Percentiles rank a stretch among this genome's conserved stretches.
phyloP scores from a whole-genome alignment of 176 grass and related monocot genomes.

The Stipa capillata region DNA sequence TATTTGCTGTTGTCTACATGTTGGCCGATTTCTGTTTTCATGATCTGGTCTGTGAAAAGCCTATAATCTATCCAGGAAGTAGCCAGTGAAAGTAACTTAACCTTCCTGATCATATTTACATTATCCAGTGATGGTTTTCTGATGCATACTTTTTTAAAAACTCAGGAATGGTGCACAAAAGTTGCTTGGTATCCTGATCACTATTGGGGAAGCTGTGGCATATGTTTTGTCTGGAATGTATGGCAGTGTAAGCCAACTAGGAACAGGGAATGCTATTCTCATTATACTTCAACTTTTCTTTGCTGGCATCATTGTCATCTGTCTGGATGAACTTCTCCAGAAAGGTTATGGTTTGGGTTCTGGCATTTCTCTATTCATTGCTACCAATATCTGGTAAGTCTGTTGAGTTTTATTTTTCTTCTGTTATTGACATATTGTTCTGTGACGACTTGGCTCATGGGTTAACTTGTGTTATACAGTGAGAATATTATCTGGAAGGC shows the following conservation, averaged over 20 bases:
- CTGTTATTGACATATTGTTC: neutral
- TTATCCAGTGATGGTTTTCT: neutral
- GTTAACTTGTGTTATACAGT: constrained; percentile 31
- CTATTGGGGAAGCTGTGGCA: constrained; percentile 89
- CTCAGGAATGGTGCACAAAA: constrained; percentile 88
- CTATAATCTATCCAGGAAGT: neutral
- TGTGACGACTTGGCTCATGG: neutral
- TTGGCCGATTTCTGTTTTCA: neutral
- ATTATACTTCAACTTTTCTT: constrained; percentile 98
- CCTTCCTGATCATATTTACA: neutral
- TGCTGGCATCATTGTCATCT: constrained; percentile 96
- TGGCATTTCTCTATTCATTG: constrained; percentile 94
- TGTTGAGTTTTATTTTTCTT: neutral
- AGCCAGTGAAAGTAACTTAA: neutral
- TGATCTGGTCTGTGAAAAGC: neutral
- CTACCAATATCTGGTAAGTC: constrained; percentile 94
- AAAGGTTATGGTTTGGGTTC: constrained; percentile 99
- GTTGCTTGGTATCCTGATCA: constrained; percentile 81
- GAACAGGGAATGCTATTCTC: constrained; percentile 92
- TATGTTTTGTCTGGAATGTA: constrained; percentile 98
- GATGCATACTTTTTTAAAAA: constrained; percentile 11
- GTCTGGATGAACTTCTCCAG: constrained; percentile 94
- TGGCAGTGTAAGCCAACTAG: constrained; percentile 78
- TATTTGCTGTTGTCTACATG: neutral
- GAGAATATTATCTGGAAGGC: constrained; percentile 99